Evolutionary conservation across 371 early-diverging fungal genomes (phyloP).

Genomic region (Mucor lusitanicus): DNA sequence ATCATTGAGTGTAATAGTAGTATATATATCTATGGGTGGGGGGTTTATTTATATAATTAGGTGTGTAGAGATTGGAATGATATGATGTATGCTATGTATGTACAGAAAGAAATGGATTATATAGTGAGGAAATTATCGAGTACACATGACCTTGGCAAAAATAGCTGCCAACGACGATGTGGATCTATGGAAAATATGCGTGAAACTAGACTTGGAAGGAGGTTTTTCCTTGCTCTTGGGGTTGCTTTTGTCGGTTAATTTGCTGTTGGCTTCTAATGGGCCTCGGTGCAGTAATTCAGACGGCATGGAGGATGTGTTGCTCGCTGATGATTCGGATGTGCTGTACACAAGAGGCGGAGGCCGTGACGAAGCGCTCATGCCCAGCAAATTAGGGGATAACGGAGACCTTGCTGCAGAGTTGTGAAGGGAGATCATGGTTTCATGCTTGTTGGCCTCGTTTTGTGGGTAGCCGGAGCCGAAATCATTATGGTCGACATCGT

Average conservation of each 20-base stretch:
- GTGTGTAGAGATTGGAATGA: too few species aligned
- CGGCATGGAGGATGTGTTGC: neutral
- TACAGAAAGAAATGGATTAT: neutral
- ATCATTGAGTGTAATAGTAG: too few species aligned
- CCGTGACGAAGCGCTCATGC: neutral
- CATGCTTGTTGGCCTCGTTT: neutral
- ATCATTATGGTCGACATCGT: neutral
- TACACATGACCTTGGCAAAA: slow-evolving; percentile 19
- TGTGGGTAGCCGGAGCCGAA: slow-evolving; percentile 2
- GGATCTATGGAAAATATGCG: slow-evolving; percentile 13
- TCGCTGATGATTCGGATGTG: neutral
- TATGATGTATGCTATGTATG: neutral
- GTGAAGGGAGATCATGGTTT: neutral
- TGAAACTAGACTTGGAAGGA: slow-evolving; percentile 1
- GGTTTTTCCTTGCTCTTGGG: neutral
- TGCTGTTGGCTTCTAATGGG: neutral
- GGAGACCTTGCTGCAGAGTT: neutral
- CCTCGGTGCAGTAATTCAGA: neutral
- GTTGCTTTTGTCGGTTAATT: slow-evolving; percentile 5
- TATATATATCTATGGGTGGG: too few species aligned
- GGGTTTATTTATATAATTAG: too few species aligned
- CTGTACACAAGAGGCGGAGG: neutral
- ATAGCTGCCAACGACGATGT: slow-evolving; percentile 12
- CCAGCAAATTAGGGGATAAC: neutral
- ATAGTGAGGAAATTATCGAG: neutral